phyloP scores from a whole-genome alignment of 805 yeast species.

The Starmera quercuum region DNA sequence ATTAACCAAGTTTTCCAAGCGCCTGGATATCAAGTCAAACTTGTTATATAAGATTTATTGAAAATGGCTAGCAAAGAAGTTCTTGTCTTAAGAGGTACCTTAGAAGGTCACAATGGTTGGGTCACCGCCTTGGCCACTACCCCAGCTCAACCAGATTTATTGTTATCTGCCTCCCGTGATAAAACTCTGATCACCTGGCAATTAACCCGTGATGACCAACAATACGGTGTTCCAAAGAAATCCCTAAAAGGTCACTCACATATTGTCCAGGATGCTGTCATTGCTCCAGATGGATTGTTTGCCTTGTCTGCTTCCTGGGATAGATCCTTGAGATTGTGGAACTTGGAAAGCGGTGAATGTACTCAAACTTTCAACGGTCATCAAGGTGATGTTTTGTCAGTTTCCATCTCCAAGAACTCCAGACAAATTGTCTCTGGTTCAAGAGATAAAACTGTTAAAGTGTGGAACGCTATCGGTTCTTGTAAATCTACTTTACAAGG shows the following conservation, averaged over 20 bases:
- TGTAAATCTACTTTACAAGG: conserved; percentile 91
- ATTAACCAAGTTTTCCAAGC: too few relatives aligned
- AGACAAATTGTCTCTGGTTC: conserved; percentile 98
- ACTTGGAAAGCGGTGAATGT: conserved; percentile 87
- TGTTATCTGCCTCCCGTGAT: conserved; percentile 98
- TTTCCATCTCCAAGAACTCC: conserved; percentile 91
- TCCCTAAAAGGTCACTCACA: conserved; percentile 98
- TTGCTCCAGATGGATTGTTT: conserved; percentile 95
- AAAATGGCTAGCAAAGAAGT: conserved; percentile 84
- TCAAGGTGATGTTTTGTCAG: conserved; percentile 95
- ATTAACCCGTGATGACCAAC: conserved; percentile 91
- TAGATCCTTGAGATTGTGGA: conserved; percentile 98
- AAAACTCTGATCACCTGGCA: conserved; percentile 98
- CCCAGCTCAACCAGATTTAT: conserved; percentile 95
- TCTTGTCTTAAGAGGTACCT: conserved; percentile 99
- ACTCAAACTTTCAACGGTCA: conserved; percentile 96
- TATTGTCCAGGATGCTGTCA: conserved; percentile 96
- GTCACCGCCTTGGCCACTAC: conserved; percentile 98
- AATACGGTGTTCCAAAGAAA: conserved; percentile 97
- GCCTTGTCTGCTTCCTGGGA: conserved; percentile 99
- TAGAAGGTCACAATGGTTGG: conserved; percentile 97
- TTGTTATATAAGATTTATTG: too few relatives aligned
- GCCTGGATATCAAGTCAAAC: too few relatives aligned
- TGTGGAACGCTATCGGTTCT: conserved; percentile 98
- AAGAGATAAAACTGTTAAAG: conserved; percentile 97